A percentile compares a stretch with the other conserved stretches of the same genome.
phyloP scores from a whole-genome alignment of 441 rosid species.

The Biscutella laevigata region DNA sequence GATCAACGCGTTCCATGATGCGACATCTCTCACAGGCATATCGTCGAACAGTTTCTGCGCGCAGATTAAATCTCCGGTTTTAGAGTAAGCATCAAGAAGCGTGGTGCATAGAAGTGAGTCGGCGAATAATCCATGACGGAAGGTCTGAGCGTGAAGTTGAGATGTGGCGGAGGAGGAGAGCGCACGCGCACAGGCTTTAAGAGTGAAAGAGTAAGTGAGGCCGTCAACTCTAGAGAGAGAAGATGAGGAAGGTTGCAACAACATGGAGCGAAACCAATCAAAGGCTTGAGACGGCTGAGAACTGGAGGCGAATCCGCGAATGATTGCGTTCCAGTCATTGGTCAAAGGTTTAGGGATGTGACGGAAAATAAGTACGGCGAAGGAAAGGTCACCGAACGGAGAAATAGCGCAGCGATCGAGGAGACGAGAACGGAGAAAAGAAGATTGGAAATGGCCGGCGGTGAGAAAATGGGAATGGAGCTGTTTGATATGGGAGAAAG shows the following conservation, averaged over 20 bases:
- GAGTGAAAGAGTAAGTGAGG: slow-evolving; percentile 65
- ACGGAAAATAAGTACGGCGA: slow-evolving; percentile 46
- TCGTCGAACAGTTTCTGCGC: slow-evolving; percentile 67
- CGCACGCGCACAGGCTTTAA: slow-evolving; percentile 72
- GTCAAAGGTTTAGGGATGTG: slow-evolving; percentile 52
- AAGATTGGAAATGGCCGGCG: slow-evolving; percentile 44
- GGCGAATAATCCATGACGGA: slow-evolving; percentile 44
- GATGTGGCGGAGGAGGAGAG: slow-evolving; percentile 34
- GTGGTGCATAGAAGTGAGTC: slow-evolving; percentile 73
- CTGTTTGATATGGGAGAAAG: slow-evolving; percentile 45
- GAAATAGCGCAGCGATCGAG: slow-evolving; percentile 63
- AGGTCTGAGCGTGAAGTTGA: slow-evolving; percentile 51
- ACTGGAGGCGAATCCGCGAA: slow-evolving; percentile 58
- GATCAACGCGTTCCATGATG: slow-evolving; percentile 80
- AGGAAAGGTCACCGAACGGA: slow-evolving; percentile 42
- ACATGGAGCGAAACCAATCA: slow-evolving; percentile 49
- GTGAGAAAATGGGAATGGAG: slow-evolving; percentile 57
- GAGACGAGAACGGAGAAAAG: slow-evolving; percentile 52
- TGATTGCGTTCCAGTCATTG: slow-evolving; percentile 77
- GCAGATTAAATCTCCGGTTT: slow-evolving; percentile 39
- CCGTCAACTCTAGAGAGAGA: slow-evolving; percentile 43
- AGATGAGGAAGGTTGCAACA: slow-evolving; percentile 27
- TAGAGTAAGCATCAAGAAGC: slow-evolving; percentile 56
- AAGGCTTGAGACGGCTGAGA: slow-evolving; percentile 47
- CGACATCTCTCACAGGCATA: slow-evolving; percentile 55